Base-by-base conservation (phyloP, 202 grass and related monocot genomes). In the Musa balbisiana region DNA sequence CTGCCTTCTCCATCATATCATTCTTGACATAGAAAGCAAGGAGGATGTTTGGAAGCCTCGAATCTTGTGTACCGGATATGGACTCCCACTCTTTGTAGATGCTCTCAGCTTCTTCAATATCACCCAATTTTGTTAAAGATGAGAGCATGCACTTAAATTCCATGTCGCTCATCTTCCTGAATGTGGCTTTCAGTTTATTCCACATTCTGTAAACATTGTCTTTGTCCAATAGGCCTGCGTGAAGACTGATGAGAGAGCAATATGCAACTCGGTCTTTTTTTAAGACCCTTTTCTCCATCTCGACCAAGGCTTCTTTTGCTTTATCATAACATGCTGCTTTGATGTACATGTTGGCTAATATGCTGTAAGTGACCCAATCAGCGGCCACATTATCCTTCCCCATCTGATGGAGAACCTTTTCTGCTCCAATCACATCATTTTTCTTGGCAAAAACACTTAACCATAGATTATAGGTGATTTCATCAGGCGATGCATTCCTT, bases 111-210 rank as follows among this genome's bases (percentile, higher is more conserved):
- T 78, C 88, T 27, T 72, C 11, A 49, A 93, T 89, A 78, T 89
- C 86, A 12, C 79, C 80, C 27, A 89, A 81, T 72, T 92, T 89
- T 9, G 84, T 91, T 4, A 97, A 85, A 1, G 90, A 93, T 72
- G 80, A 85, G 8, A 92, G 79, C 80, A 93, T 97, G 86, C 81
- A 89, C 78, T 86, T 97, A 64, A 93, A 91, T 74, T 97, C 93
- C 0, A 59, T 55, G 73, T 97, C 90, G 3, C 90, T 86, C 63
- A 89, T 85, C 52, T 90, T 91, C 49, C 82, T 87, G 76, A 92
- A 97, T 27, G 27, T 85, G 29, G 62, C 22, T 8, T 80, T 93
- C 86, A 89, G 89, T 59, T 89, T 84, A 52, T 19, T 77, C 93
- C 90, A 91, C 33, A 91, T 80, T 53, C 90, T 89, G 56, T 93